Evolutionary conservation across 345 rosid species (phyloP).

Genomic region (Anastatica hierochuntica): DNA sequence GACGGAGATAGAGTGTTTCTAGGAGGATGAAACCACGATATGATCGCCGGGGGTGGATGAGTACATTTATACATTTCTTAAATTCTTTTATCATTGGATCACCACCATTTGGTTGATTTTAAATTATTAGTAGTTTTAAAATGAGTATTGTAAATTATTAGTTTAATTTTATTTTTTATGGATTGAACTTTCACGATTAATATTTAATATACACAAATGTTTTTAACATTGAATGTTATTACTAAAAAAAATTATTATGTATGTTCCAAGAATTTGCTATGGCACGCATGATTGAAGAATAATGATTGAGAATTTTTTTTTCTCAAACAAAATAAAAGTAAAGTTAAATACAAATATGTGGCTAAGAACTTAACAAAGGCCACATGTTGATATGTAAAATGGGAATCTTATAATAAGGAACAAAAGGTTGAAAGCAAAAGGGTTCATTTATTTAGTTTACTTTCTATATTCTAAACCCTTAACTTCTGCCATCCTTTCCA

Average conservation of each 20-base stretch:
- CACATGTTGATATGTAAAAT: constrained; percentile 20
- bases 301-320: constrained; percentile 10
- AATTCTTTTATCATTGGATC: too few relatives aligned
- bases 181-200: too few relatives aligned
- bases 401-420: constrained; percentile 24
- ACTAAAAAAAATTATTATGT: constrained; percentile 4
- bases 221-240: neutral
- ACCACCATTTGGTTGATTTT: too few relatives aligned
- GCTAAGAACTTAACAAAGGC: constrained; percentile 10
- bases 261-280: constrained; percentile 10
- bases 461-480: constrained; percentile 24
- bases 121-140: too few relatives aligned
- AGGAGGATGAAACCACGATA: too few relatives aligned
- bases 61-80: too few relatives aligned
- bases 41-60: too few relatives aligned
- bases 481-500: constrained; percentile 28
- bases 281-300: constrained; percentile 24
- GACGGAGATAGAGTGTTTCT: too few relatives aligned
- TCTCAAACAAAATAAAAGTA: neutral
- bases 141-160: too few relatives aligned
- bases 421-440: constrained; percentile 25
- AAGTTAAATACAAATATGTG: constrained; percentile 10
- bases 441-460: constrained; percentile 24
- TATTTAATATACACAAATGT: too few relatives aligned
- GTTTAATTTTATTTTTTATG: too few relatives aligned